phyloP scores from a whole-genome alignment of 2,329 filamentous ascomycete genomes.

The Colletotrichum viniferum region DNA sequence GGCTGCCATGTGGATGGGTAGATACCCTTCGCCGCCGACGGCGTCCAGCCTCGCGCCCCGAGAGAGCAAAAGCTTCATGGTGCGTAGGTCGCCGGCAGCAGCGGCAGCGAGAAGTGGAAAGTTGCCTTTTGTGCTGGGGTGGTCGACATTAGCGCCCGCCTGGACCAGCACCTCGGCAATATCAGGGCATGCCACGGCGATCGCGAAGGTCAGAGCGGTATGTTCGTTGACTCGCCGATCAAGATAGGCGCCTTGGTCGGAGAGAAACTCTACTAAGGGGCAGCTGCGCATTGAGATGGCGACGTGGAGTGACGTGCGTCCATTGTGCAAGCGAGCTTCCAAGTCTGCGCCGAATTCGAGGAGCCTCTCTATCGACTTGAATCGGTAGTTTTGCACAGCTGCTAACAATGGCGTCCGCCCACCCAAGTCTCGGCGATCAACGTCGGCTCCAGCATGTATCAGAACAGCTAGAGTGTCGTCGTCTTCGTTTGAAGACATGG shows the following conservation, averaged over 20 bases:
- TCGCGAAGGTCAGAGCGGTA: conserved; percentile 27
- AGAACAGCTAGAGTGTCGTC: conserved; percentile 26
- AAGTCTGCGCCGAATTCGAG: conserved; percentile 26
- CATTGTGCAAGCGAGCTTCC: conserved; percentile 21
- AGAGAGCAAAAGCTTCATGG: conserved; percentile 23
- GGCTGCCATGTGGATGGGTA: conserved; percentile 29
- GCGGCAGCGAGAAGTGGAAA: conserved; percentile 47
- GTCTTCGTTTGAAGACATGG: conserved; percentile 17
- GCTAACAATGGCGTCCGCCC: conserved; percentile 26
- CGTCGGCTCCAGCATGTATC: conserved; percentile 23
- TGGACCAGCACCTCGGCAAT: conserved; percentile 25
- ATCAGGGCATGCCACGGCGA: conserved; percentile 26
- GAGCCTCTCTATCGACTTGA: conserved; percentile 19
- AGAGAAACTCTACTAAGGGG: conserved; percentile 24
- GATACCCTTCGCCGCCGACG: conserved; percentile 19
- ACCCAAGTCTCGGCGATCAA: conserved; percentile 19
- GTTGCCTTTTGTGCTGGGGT: conserved; percentile 16
- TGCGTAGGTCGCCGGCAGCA: conserved; percentile 42
- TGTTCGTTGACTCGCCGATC: conserved; percentile 21
- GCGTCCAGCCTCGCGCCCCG: conserved; percentile 22
- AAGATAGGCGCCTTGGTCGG: conserved; percentile 26
- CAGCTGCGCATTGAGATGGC: conserved; percentile 24
- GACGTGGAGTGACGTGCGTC: conserved; percentile 25
- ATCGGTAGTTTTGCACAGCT: conserved; percentile 22
- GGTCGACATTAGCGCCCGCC: conserved; percentile 24